Base-by-base conservation (phyloP, 163 green algal species). In the Chlamydomonas reinhardtii region DNA sequence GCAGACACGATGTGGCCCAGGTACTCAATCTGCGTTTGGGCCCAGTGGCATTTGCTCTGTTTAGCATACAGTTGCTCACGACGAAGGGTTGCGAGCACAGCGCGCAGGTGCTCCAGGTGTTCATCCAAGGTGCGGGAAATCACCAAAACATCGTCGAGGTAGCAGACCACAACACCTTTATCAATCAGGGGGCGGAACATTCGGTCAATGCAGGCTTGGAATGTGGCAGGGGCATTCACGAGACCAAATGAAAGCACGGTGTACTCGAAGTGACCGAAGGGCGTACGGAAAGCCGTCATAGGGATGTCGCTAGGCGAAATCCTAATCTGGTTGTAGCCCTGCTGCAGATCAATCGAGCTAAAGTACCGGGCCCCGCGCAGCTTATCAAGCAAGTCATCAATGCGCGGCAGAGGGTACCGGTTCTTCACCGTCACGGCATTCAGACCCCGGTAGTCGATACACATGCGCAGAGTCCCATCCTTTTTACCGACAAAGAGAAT, bases 141-240 rank as follows among this genome's bases (percentile, higher is more conserved):
- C 0, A 97, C 74, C 8, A 96, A 56, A 25, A 96, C 91, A 68
- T 97, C 94, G 80, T 96, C 93, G 12, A 96, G 64, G 59, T 95
- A 97, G 0, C 94, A 85, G 1, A 48, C 39, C 39, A 93, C 19
- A 0, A 92, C 75, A 75, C 88, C 93, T 6, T 91, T 82, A 61
- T 89, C 89, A 25, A 93, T 61, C 52, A 22, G 20, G 0, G 85
- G 25, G 24, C 29, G 9, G 70, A 75, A 56, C 61, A 75, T 14
- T 52, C 69, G 35, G 34, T 91, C 77, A 71, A 91, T 86, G 0
- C 85, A 56, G 16, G 32, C 27, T 66, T 94, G 90, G 70, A 97
- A 96, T 14, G 87, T 92, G 0, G 85, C 87, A 27, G 93, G 92
- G 1, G 91, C 92, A 76, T 95, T 95, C 17, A 80, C 91, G 27